Evolutionary conservation across 441 rosid species (phyloP).

Genomic region (Populus hybrid): DNA sequence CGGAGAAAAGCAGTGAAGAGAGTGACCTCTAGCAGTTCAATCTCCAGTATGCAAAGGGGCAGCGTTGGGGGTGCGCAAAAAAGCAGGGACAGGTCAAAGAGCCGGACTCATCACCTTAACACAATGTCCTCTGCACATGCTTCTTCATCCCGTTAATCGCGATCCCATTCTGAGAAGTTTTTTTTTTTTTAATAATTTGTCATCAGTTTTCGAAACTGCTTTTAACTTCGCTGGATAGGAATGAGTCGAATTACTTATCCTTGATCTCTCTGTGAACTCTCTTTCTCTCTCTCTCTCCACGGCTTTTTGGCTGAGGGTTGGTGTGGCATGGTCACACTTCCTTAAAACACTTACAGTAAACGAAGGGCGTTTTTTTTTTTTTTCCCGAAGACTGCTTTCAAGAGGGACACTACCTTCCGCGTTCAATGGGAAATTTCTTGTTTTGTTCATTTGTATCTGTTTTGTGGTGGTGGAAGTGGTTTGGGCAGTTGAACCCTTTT

Average conservation of each 20-base stretch:
- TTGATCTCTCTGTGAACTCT: background rate
- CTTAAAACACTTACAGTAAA: background rate
- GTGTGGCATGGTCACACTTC: background rate
- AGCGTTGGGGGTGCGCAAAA: conserved; percentile 25
- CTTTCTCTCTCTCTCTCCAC: background rate
- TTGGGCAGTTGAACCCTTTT: background rate
- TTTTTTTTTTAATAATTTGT: no score
- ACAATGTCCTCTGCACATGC: conserved; percentile 28
- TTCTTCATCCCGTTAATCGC: conserved; percentile 28
- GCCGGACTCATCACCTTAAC: conserved; percentile 38
- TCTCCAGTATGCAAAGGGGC: conserved; percentile 34
- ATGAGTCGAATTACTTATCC: background rate
- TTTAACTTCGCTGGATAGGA: background rate
- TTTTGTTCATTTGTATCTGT: background rate
- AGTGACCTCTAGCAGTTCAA: conserved; percentile 30
- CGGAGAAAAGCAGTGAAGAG: conserved; percentile 39
- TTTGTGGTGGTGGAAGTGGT: background rate
- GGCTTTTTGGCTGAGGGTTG: background rate
- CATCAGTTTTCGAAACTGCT: background rate
- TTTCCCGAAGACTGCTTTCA: background rate
- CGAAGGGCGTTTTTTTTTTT: background rate
- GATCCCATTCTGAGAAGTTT: background rate
- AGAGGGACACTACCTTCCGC: background rate
- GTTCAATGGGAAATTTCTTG: background rate
- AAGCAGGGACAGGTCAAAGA: conserved; percentile 38